A percentile compares a stretch with the other conserved stretches of the same genome.
phyloP scores from a whole-genome alignment of 805 yeast genomes.

The Ogataea pilisensis region DNA sequence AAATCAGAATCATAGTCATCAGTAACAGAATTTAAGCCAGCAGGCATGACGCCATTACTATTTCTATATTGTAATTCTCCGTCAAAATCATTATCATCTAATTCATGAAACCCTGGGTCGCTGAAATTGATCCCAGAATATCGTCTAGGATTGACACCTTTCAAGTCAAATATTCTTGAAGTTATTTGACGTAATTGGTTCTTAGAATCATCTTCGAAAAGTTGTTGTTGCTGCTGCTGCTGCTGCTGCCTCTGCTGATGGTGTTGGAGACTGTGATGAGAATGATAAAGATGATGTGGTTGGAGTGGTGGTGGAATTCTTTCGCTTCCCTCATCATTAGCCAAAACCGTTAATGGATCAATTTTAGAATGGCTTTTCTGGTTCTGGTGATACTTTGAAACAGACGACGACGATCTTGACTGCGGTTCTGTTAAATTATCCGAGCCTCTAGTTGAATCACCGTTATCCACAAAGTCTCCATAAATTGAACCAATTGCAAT shows the following conservation, averaged over 20 bases:
- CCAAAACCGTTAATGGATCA: slow-evolving; percentile 2
- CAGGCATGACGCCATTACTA: too few relatives aligned
- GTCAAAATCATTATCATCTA: slow-evolving; percentile 47
- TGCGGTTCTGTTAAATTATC: slow-evolving; percentile 4
- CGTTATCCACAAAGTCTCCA: neutral
- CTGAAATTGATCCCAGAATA: slow-evolving; percentile 51
- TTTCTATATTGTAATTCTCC: slow-evolving; percentile 18
- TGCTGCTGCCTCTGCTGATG: slow-evolving; percentile 1
- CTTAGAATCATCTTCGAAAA: slow-evolving; percentile 1
- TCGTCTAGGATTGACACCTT: slow-evolving; percentile 67
- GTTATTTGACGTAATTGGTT: slow-evolving; percentile 49
- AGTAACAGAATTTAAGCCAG: slow-evolving; percentile 5
- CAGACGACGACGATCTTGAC: slow-evolving; percentile 12
- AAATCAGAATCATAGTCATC: slow-evolving; percentile 25
- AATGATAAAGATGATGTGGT: neutral
- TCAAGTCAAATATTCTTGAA: slow-evolving; percentile 67
- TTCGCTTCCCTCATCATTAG: slow-evolving; percentile 2
- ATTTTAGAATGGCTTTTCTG: slow-evolving; percentile 2
- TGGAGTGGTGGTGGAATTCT: neutral
- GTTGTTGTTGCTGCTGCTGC: slow-evolving; percentile 1
- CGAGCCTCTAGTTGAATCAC: neutral
- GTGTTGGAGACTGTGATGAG: neutral
- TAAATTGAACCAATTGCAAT: neutral
- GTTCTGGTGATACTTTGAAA: too few relatives aligned
- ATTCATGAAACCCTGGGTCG: slow-evolving; percentile 43